Conservation (phyloP, 2,329 filamentous ascomycete species). For the Colletotrichum tropicicola region DNA sequence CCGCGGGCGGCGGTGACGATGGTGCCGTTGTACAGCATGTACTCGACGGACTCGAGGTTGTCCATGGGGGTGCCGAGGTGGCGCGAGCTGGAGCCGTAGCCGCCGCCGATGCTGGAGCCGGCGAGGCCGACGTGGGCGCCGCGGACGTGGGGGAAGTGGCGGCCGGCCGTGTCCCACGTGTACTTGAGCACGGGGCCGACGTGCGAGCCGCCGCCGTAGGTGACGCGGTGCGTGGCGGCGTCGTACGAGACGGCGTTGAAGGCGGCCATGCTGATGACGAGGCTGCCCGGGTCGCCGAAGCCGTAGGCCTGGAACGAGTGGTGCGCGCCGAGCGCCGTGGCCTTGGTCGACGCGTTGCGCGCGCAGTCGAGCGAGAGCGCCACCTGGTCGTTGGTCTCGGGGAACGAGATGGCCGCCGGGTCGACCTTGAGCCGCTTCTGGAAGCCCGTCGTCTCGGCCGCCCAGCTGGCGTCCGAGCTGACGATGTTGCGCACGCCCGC, state of each 20-base stretch:
- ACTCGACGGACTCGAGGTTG: constrained; percentile 27
- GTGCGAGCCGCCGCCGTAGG: constrained; percentile 25
- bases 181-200: constrained; percentile 28
- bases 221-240: constrained; percentile 22
- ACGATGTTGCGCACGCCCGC: constrained; percentile 29
- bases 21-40: constrained; percentile 33
- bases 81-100: constrained; percentile 22
- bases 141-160: constrained; percentile 31
- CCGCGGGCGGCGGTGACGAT: constrained; percentile 23
- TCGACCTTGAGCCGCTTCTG: constrained; percentile 29
- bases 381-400: constrained; percentile 27
- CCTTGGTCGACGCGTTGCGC: constrained; percentile 26
- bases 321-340: constrained; percentile 23
- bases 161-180: constrained; percentile 28
- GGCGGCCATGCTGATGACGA: constrained; percentile 30
- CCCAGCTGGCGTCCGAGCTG: constrained; percentile 26
- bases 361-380: constrained; percentile 29
- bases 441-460: constrained; percentile 23
- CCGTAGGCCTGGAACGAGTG: constrained; percentile 31
- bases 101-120: constrained; percentile 30
- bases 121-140: constrained; percentile 27
- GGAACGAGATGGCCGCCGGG: constrained; percentile 29
- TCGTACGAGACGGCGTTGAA: constrained; percentile 25
- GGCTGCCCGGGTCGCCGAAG: constrained; percentile 27
- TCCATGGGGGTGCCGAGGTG: constrained; percentile 31